A percentile compares a stretch with the other conserved stretches of the same genome.
Evolutionary conservation across 306 rosid species (phyloP).

Genomic region (Cicer yamashitae): DNA sequence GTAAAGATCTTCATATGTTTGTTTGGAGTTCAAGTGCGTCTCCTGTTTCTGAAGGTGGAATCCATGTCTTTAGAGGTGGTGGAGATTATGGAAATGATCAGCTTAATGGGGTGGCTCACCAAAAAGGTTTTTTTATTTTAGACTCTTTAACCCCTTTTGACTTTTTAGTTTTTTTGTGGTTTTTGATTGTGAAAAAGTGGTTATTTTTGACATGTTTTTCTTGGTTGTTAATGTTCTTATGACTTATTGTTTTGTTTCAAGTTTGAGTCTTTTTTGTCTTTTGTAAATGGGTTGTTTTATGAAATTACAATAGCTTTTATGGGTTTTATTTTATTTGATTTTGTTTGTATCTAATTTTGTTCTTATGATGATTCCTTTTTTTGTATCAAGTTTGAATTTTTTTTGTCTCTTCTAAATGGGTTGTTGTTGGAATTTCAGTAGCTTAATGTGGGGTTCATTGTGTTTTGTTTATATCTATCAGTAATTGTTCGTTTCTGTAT

Average conservation of each 20-base stretch:
- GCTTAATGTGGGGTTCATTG: slow-evolving; percentile 47
- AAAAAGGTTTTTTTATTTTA: slow-evolving; percentile 60
- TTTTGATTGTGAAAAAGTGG: neutral
- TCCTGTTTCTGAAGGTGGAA: slow-evolving; percentile 83
- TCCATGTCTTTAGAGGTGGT: slow-evolving; percentile 81
- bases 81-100: slow-evolving; percentile 68
- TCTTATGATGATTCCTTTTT: neutral
- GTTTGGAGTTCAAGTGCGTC: slow-evolving; percentile 96
- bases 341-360: neutral
- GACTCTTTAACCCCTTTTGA: neutral
- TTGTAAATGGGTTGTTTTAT: slow-evolving; percentile 36
- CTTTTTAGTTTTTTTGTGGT: neutral
- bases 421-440: slow-evolving; percentile 35
- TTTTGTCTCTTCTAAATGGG: slow-evolving; percentile 29
- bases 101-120: slow-evolving; percentile 67
- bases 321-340: slow-evolving; percentile 27
- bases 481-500: slow-evolving; percentile 36
- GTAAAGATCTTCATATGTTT: slow-evolving; percentile 86
- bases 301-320: neutral
- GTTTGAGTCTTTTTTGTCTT: neutral
- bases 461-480: slow-evolving; percentile 36
- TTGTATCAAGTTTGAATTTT: neutral
- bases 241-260: neutral
- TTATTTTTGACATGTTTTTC: slow-evolving; percentile 20
- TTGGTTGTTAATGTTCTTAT: neutral